phyloP scores from a whole-genome alignment of 345 rosid genomes.

The Triadica sebifera region DNA sequence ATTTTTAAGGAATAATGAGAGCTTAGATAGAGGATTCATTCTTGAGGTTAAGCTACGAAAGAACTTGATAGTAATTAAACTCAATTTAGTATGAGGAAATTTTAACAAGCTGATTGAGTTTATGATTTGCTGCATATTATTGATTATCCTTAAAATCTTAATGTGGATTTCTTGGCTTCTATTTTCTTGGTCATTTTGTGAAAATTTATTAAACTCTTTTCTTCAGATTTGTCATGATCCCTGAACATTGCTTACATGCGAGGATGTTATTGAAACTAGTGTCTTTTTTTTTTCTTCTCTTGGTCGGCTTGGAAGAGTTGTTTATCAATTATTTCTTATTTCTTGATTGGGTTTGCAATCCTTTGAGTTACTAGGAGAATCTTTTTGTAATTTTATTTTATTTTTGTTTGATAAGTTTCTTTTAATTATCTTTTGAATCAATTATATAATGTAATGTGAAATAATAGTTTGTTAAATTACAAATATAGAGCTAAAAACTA shows the following conservation, averaged over 20 bases:
- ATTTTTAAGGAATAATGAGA: background rate
- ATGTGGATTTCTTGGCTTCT: background rate
- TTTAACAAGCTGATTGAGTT: too few relatives aligned
- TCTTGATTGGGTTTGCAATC: background rate
- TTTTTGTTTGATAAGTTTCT: too few relatives aligned
- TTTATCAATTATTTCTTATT: background rate
- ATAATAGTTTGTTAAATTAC: too few relatives aligned
- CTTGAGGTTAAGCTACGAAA: background rate
- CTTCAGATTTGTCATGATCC: conserved; percentile 18
- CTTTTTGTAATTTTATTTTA: background rate
- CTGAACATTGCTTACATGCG: conserved; percentile 27
- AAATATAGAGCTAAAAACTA: background rate
- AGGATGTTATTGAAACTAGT: conserved; percentile 22
- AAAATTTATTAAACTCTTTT: background rate
- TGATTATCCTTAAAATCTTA: background rate
- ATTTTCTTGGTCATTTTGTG: background rate
- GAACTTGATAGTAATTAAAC: background rate
- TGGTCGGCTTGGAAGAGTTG: background rate
- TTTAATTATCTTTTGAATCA: background rate
- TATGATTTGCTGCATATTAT: too few relatives aligned
- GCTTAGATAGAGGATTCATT: background rate
- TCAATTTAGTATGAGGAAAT: too few relatives aligned
- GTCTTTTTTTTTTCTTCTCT: too few relatives aligned
- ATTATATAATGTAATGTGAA: too few relatives aligned
- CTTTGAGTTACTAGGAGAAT: background rate